These are phyloP conservation scores for Galeopsis tetrahit DNA, from an alignment of 257 asterid species.

Conservation along the genomic window DNA sequence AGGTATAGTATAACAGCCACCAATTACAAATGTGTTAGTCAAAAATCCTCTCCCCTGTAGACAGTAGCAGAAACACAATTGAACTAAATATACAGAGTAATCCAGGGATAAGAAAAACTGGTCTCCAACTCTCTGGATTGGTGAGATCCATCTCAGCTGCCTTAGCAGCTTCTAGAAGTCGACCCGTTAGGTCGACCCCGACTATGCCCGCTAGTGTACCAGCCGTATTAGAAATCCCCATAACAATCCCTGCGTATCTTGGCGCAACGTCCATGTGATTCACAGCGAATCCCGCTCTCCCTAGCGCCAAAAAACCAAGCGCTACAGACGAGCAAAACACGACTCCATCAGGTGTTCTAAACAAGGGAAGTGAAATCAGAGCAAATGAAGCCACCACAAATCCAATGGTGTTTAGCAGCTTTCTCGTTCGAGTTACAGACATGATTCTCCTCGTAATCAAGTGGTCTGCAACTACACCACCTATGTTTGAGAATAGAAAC, in stretches of 20 bases:
- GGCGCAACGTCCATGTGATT: conserved; percentile 98
- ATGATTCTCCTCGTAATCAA: conserved; percentile 60
- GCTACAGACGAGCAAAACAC: conserved; percentile 83
- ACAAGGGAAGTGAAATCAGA: conserved; percentile 68
- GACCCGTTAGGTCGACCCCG: conserved; percentile 90
- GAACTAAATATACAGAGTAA: conserved; percentile 79
- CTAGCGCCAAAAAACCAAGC: conserved; percentile 89
- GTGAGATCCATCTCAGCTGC: conserved; percentile 67
- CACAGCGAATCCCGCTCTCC: conserved; percentile 96
- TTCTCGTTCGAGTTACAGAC: conserved; percentile 76
- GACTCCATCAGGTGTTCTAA: conserved; percentile 74
- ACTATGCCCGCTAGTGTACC: conserved; percentile 92
- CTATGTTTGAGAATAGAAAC: conserved; percentile 87
- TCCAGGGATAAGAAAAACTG: conserved; percentile 81
- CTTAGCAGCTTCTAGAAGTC: conserved; percentile 87
- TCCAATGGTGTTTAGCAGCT: conserved; percentile 76
- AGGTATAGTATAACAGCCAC: too few relatives aligned
- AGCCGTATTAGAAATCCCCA: conserved; percentile 97
- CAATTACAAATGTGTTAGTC: conserved; percentile 45
- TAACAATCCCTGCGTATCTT: conserved; percentile 88
- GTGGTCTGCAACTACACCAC: conserved; percentile 87
- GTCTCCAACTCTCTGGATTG: conserved; percentile 83
- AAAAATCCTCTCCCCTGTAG: conserved; percentile 93
- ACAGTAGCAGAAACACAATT: conserved; percentile 61
- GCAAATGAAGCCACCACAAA: conserved; percentile 80